A percentile compares a stretch with the other conserved stretches of the same genome.
These are phyloP conservation scores for Senna siamea DNA, from an alignment of 306 rosid species.

Conservation along the genomic window DNA sequence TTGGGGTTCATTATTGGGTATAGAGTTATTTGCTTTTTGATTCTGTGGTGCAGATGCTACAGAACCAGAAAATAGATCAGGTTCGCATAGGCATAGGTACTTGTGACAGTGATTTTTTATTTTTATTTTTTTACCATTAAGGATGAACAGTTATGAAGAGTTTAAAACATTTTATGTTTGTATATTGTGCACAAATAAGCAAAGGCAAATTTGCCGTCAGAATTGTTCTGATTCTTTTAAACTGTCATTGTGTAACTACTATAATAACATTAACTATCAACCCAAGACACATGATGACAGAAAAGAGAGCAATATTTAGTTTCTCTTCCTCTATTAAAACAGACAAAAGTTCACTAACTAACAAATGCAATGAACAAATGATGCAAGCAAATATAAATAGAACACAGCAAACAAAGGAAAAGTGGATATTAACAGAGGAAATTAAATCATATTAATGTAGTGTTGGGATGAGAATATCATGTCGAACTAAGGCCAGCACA, in stretches of 20 bases:
- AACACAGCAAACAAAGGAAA: not conserved
- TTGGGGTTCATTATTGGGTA: conserved; percentile 82
- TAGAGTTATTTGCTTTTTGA: conserved; percentile 71
- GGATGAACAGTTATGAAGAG: conserved; percentile 1
- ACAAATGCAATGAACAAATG: conserved; percentile 17
- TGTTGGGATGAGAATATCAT: not conserved
- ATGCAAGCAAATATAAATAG: not conserved
- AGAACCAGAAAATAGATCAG: conserved; percentile 58
- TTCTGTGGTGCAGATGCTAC: conserved; percentile 83
- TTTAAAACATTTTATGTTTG: conserved; percentile 26
- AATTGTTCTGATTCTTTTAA: conserved; percentile 38
- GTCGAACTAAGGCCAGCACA: not conserved
- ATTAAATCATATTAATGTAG: not conserved
- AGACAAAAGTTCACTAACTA: too few relatives aligned
- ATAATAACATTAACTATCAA: not conserved
- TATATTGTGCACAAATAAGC: conserved; percentile 20
- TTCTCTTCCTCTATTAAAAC: too few relatives aligned
- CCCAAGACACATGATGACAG: not conserved
- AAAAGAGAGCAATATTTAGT: too few relatives aligned
- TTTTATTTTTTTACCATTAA: conserved; percentile 24
- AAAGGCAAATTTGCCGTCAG: conserved; percentile 6
- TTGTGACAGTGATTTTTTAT: conserved; percentile 21
- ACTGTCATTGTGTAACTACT: conserved; percentile 2
- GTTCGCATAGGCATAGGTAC: conserved; percentile 29
- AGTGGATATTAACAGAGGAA: not conserved